Evolutionary conservation across 306 rosid genomes (phyloP), one percentile per base, ranked within the genome.

Genomic region (Cucumis cinereus): DNA sequence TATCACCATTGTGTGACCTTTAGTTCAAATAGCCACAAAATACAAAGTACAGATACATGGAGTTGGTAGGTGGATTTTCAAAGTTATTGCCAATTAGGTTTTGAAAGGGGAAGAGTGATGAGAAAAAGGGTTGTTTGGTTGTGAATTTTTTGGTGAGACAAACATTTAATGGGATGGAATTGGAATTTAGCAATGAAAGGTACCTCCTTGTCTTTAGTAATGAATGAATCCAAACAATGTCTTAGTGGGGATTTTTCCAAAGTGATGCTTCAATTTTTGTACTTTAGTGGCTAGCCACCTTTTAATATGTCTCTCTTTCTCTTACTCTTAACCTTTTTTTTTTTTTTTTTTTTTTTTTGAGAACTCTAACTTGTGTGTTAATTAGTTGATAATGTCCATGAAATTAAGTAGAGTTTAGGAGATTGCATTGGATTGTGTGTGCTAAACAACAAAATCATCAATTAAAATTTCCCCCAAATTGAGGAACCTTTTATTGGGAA

Each of bases 191-290:
- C 53, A 30, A 36, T 74, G 77, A 74, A 74, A 74, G 77, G 7
- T 36, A 55, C 64, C 66, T 55, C 0, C 22, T 55, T 74, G 77
- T 74, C 77, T 74, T 74, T 54, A 20, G 8, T 24, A 74, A 35
- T 35, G 41, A 35, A 55, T 74, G 52, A 2, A 20, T 74, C 77
- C 77, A 49, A 73, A 73, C 30, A 53, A 52, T 52, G 47, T 17
- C 64, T 74, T 38, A 56, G 62, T 53, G 77, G 77, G 77, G 77
- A 36, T 74, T 52, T 74, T 74, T 74, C 77, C 77, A 36, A 74
- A 54, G 77, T 53, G 33, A 74, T 49, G 35, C 58, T 43, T 49
- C 12, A 45, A 71, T 47, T 71, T 69, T 71, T 71, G 75, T 23
- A 15, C 14, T 24, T 47, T 69, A 45, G 40, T 69, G 75, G 8